Evolutionary conservation across 768 basidiomycete genomes (phyloP).

Genomic region (Inosperma sp.): DNA sequence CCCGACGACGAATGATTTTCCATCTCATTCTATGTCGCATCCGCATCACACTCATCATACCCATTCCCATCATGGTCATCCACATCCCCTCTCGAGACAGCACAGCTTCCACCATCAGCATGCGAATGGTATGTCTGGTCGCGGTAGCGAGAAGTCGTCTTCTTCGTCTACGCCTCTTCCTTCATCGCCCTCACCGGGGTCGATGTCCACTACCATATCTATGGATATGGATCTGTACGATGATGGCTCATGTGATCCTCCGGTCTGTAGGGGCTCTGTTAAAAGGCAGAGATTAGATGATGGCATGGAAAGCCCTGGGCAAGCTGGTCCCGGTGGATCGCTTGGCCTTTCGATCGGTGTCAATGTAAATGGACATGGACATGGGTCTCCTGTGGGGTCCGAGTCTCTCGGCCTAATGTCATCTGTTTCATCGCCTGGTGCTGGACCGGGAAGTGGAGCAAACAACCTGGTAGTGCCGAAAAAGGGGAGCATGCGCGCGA

Average conservation of each 20-base stretch:
- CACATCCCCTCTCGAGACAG: constrained; percentile 50
- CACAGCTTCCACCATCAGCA: constrained; percentile 54
- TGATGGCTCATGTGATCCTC: constrained; percentile 27
- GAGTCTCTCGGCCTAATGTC: constrained; percentile 21
- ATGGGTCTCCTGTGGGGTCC: constrained; percentile 26
- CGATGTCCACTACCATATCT: constrained; percentile 16
- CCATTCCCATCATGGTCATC: constrained; percentile 23
- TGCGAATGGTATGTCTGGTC: constrained; percentile 11
- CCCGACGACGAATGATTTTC: constrained; percentile 49
- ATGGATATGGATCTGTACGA: constrained; percentile 45
- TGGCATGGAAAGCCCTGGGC: constrained; percentile 28
- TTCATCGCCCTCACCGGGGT: constrained; percentile 31
- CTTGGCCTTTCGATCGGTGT: constrained; percentile 21
- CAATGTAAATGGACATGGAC: constrained; percentile 15
- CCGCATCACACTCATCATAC: constrained; percentile 24
- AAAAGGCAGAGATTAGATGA: constrained; percentile 56
- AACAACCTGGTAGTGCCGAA: constrained; percentile 29
- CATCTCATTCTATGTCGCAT: constrained; percentile 25
- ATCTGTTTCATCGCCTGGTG: constrained; percentile 33
- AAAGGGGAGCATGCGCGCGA: constrained; percentile 45
- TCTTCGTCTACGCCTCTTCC: constrained; percentile 36
- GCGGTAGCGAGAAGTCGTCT: constrained; percentile 28
- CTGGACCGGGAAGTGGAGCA: constrained; percentile 16
- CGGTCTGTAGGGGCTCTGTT: constrained; percentile 27
- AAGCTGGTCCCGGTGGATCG: constrained; percentile 7